Evolutionary conservation across 768 basidiomycete species (phyloP), one percentile per base, ranked within the genome.

Genomic region (Cytidiella melzeri): DNA sequence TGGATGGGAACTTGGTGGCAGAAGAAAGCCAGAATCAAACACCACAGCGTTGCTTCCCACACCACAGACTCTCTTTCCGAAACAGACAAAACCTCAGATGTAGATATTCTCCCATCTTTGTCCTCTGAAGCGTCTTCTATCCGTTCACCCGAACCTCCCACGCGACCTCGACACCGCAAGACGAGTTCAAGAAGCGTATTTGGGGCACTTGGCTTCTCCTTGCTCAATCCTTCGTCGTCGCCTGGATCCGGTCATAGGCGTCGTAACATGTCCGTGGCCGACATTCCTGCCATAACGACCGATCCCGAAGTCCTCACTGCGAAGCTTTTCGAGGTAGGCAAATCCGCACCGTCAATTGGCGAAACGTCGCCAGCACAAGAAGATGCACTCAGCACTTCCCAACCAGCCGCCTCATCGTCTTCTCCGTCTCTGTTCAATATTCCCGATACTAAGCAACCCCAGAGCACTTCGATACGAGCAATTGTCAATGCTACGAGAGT

Each of bases 401-500:
- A 21, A 39, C 9, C 4, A 24, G 9, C 34, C 34, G 36, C 19
- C 37, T 34, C 30, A 5, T n/a, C 13, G 46, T 15, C 36, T 12
- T 38, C 48, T 20, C 48, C 39, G 5, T 42, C 48, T n/a, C n/a
- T 48, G 5, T 10, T 42, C 21, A 41, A 39, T 4, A 20, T 23
- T 6, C 41, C 48, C 2, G 59, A 66, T 26, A 66, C 65, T 37
- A 63, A 54, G 36, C 62, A 48, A 5, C 67, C 61, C 0, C 88
- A 91, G 58, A 85, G 87, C 1, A 64, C 81, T 0, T 77, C 86
- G 0, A 62, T 92, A 2, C 79, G 79, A 5, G 90, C 90, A 1
- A 89, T 92, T 47, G 76, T 79, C 15, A 83, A 91, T 47, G 88
- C 90, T 1, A 92, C 85, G 1, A 80, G 90, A 3, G 84, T 92